phyloP scores from a whole-genome alignment of 257 asterid genomes.

The Ligustrum vulgare region DNA sequence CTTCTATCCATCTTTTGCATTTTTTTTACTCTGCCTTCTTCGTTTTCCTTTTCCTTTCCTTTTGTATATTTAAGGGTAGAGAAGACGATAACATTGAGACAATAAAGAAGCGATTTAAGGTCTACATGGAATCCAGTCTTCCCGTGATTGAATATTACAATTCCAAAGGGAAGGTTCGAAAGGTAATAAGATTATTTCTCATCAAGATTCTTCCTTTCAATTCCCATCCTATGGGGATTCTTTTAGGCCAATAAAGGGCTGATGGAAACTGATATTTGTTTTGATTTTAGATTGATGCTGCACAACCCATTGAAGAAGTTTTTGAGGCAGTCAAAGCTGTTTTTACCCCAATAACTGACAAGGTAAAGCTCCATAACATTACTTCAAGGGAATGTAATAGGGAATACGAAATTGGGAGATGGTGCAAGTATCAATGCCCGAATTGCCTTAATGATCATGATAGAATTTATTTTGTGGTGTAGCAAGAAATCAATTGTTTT shows the following conservation, averaged over 20 bases:
- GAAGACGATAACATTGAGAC: slow-evolving; percentile 58
- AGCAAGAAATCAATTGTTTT: not conserved
- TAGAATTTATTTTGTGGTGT: not conserved
- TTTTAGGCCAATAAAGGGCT: not conserved
- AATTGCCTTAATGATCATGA: not conserved
- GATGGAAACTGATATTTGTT: slow-evolving; percentile 19
- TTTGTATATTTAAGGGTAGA: slow-evolving; percentile 40
- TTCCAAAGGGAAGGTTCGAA: slow-evolving; percentile 75
- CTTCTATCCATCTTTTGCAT: not conserved
- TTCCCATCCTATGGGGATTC: not conserved
- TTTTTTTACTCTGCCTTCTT: not conserved
- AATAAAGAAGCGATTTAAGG: slow-evolving; percentile 53
- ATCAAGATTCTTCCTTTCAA: not conserved
- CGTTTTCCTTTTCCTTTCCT: not conserved
- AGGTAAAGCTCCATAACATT: slow-evolving; percentile 42
- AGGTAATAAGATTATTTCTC: slow-evolving; percentile 42
- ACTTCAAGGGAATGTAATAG: not conserved
- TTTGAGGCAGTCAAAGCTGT: slow-evolving; percentile 71
- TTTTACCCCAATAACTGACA: slow-evolving; percentile 41
- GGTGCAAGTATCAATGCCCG: not conserved
- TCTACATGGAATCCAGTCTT: slow-evolving; percentile 51
- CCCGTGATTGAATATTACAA: slow-evolving; percentile 54
- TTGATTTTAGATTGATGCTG: slow-evolving; percentile 64
- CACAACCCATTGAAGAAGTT: slow-evolving; percentile 67
- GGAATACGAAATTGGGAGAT: not conserved